These are phyloP conservation scores for Brassica balearica DNA, from an alignment of 441 rosid genomes.

Conservation along the genomic window DNA sequence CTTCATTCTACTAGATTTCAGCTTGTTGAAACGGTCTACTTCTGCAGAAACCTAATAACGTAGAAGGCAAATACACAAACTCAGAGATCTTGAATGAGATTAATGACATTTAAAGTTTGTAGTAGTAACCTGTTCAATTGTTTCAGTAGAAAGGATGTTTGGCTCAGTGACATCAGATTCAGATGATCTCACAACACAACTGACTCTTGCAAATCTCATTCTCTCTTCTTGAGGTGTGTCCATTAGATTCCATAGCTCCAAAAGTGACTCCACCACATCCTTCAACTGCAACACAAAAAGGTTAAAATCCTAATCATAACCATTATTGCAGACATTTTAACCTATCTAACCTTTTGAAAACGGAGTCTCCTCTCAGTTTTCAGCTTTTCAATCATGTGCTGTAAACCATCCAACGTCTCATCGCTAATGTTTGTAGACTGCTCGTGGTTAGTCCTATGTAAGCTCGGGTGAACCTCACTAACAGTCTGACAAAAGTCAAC, in stretches of 20 bases:
- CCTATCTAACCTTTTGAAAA: slow-evolving; percentile 63
- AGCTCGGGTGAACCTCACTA: slow-evolving; percentile 89
- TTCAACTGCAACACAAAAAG: slow-evolving; percentile 61
- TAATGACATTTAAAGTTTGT: neutral
- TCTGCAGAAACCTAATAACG: slow-evolving; percentile 68
- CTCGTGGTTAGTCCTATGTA: slow-evolving; percentile 62
- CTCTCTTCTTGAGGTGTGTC: slow-evolving; percentile 80
- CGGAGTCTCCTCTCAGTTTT: slow-evolving; percentile 73
- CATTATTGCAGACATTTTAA: no score
- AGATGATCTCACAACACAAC: slow-evolving; percentile 60
- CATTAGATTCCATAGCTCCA: slow-evolving; percentile 95
- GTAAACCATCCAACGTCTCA: slow-evolving; percentile 77
- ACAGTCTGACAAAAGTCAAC: slow-evolving; percentile 78
- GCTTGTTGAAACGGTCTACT: slow-evolving; percentile 59
- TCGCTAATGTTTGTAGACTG: slow-evolving; percentile 83
- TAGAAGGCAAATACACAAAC: neutral
- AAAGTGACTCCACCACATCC: slow-evolving; percentile 61
- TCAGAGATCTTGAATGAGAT: slow-evolving; percentile 17
- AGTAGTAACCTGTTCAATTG: slow-evolving; percentile 66
- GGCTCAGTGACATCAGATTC: slow-evolving; percentile 74
- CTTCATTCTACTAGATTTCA: slow-evolving; percentile 73
- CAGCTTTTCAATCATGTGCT: slow-evolving; percentile 63
- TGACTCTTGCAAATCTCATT: slow-evolving; percentile 59
- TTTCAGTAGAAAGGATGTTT: slow-evolving; percentile 73
- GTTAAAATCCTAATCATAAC: neutral